Base-by-base conservation (phyloP, 352 stramenopile genomes). In the Saprolegnia diclina region DNA sequence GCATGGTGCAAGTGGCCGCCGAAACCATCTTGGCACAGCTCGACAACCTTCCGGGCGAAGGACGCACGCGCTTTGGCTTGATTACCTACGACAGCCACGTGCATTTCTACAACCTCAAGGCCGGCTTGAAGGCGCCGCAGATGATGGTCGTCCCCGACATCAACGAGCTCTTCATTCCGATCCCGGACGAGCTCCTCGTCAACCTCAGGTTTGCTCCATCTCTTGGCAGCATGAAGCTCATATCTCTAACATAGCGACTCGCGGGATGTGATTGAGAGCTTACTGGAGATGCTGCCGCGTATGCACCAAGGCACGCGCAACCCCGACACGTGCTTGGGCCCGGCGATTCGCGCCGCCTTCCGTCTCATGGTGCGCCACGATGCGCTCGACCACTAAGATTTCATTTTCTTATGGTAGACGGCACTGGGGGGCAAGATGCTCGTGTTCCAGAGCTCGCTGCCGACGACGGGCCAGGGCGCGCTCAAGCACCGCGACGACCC, bases 151-250 rank as follows among this genome's bases (percentile, higher is more conserved):
- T 95, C 54, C 81, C 87, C 32, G 87, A 95, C 67, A 72, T 95
- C 24, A 87, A 95, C 40, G 87, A 95, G 50, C 79, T 94, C 0
- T 95, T 95, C 76, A 94, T 93, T 61, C 87, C 87, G n/a, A 93
- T 95, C 52, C 87, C 87, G 14, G 97, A 99, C 72, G 95, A 99
- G 77, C 78, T 99, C 53, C 83, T 99, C 48, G 97, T 99, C 13
- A 99, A 99, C 79, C 76, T 99, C 59, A 90, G 77, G 32, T 68
- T 4, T 0, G 7, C 44, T 11, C 2, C 5, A 21, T n/a, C 1
- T 22, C 53, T n/a, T 9, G 11, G n/a, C n/a, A n/a, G n/a, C n/a
- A n/a, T n/a, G n/a, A n/a, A n/a, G n/a, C n/a, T n/a, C n/a, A n/a
- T n/a, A n/a, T 65, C 24, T 56, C 13, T 67, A 2, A 5, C 4